A percentile compares a stretch with the other conserved stretches of the same genome.
Evolutionary conservation across 75 land plant species (phyloP).

Genomic region (Ceratopteris richardii): DNA sequence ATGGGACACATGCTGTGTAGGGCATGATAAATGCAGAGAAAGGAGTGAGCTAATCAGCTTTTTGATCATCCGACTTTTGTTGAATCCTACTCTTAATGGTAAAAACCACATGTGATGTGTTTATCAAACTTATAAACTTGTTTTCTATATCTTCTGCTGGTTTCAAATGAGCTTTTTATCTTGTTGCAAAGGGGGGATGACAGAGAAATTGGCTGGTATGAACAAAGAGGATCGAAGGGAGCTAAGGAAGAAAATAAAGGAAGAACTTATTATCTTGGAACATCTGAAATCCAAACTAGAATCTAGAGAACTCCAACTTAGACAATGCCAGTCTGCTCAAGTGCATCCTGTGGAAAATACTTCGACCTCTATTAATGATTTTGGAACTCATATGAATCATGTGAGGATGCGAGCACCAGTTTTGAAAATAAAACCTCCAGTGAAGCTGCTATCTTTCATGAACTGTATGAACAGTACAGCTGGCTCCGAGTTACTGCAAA

Average conservation of each 20-base stretch:
- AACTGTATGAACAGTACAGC: conserved; percentile 7
- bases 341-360: background rate
- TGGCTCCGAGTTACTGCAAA: conserved; percentile 20
- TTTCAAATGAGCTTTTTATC: too few relatives aligned
- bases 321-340: conserved; percentile 7
- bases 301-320: conserved; percentile 19
- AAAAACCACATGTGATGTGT: too few relatives aligned
- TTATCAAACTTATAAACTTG: too few relatives aligned
- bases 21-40: too few relatives aligned
- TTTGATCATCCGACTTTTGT: too few relatives aligned
- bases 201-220: conserved; percentile 15
- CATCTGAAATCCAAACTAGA: conserved; percentile 27
- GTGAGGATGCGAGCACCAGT: conserved; percentile 28
- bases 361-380: conserved; percentile 9
- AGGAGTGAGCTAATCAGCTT: too few relatives aligned
- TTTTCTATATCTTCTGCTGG: too few relatives aligned
- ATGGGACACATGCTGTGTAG: too few relatives aligned
- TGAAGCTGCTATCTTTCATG: conserved; percentile 21
- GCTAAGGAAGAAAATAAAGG: conserved; percentile 21
- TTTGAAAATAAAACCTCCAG: conserved; percentile 17
- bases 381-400: conserved; percentile 1
- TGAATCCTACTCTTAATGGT: too few relatives aligned
- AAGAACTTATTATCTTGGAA: conserved; percentile 48
- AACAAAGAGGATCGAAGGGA: conserved; percentile 30
- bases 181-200: too few relatives aligned